phyloP scores from a whole-genome alignment of 2,329 filamentous ascomycete species.

The Scedosporium boydii region DNA sequence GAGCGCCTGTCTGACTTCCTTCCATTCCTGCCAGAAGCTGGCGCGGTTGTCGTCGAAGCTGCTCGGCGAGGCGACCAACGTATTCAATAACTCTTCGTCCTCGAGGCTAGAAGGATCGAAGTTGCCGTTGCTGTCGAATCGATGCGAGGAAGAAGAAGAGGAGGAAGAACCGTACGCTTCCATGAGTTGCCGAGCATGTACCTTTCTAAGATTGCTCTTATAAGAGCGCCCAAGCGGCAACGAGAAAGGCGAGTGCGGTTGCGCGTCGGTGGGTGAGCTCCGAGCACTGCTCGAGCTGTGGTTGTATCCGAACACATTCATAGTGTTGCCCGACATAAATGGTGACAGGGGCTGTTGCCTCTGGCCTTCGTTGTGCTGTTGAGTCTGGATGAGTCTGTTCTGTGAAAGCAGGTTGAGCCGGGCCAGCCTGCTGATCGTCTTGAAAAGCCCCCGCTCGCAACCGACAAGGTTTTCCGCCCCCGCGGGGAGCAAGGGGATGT shows the following conservation, averaged over 20 bases:
- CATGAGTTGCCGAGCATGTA: conserved; percentile 18
- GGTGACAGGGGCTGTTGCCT: neutral
- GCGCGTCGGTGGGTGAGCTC: conserved; percentile 11
- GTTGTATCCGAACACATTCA: neutral
- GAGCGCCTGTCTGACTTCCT: conserved; percentile 63
- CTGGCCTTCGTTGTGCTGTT: neutral
- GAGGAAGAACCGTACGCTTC: conserved; percentile 8
- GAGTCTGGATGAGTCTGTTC: conserved; percentile 42
- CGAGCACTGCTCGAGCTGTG: neutral
- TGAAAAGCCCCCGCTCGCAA: conserved; percentile 80
- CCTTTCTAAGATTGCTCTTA: conserved; percentile 22
- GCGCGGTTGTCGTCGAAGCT: conserved; percentile 49
- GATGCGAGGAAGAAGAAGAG: conserved; percentile 33
- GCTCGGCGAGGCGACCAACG: conserved; percentile 29
- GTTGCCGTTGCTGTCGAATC: conserved; percentile 53
- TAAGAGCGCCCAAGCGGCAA: conserved; percentile 33
- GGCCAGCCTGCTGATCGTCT: conserved; percentile 72
- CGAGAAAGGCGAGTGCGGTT: conserved; percentile 28
- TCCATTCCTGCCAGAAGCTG: conserved; percentile 82
- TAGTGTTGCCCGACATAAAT: neutral
- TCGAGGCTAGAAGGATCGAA: conserved; percentile 46
- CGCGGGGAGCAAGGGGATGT: conserved; percentile 40
- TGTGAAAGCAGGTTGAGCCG: conserved; percentile 79
- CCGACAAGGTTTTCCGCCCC: conserved; percentile 78
- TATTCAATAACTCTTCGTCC: conserved; percentile 41